Base-by-base conservation (phyloP, 495 filamentous ascomycete genomes). In the Penicillium steckii region DNA sequence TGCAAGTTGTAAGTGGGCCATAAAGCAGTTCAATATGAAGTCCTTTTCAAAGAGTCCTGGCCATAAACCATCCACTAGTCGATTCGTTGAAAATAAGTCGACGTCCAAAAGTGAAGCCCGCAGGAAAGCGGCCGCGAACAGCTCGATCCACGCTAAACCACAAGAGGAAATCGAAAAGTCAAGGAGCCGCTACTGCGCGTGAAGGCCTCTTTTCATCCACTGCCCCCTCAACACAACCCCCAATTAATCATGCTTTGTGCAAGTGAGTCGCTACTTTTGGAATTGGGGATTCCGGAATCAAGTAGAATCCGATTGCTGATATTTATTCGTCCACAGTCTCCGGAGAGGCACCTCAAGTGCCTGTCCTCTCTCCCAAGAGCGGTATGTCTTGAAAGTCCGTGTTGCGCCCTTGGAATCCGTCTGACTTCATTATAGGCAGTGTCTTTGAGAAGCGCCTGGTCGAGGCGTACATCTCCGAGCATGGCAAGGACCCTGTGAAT, bases 371-470 rank as follows among this genome's bases (percentile, higher is more conserved):
- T 64, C 81, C 85, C 64, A 95, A 96, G 78, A 93, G 89, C 67
- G 93, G 91, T 90, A 82, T 50, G 85, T 78, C 59, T 43, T 46
- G 26, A 15, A 29, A 49, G 32, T 27, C 49, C 38, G 41, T 35
- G 23, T 51, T 52, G 44, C 41, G 42, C 53, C 18, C 35, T 45
- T 35, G 13, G 35, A 23, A 21, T 19, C 35, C 32, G 24, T 59
- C 72, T 77, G 63, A 75, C 51, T 37, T 7, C 46, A 7, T 44
- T 41, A 18, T 54, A 91, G 90, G 91, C 61, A 85, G 85, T 65
- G 83, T 97, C 32, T 98, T 93, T 68, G 94, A 98, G 73, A 95
- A 90, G 74, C 87, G 93, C 41, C 76, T 98, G 38, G 90, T 98
- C 56, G 93, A 97, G 67, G 89, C 90, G 47, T 96, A 97, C 68